Evolutionary conservation across 306 rosid species (phyloP).

Genomic region (Prunus persica): DNA sequence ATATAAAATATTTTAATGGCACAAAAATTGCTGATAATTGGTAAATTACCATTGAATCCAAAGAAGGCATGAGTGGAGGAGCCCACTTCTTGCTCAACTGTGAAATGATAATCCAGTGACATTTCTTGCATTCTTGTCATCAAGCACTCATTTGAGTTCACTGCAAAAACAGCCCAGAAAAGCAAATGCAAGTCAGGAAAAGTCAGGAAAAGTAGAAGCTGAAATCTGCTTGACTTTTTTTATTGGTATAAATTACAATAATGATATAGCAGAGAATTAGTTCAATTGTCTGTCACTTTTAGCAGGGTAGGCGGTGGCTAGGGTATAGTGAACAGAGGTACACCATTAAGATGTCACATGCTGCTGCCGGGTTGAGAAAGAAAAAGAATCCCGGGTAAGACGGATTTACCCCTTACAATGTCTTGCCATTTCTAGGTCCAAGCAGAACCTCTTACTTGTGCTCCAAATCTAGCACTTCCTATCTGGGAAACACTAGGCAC

Average conservation of each 20-base stretch:
- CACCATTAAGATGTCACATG: slow-evolving; percentile 58
- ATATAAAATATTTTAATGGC: no score
- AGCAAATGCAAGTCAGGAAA: slow-evolving; percentile 9
- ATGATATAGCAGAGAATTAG: slow-evolving; percentile 27
- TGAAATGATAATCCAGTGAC: slow-evolving; percentile 94
- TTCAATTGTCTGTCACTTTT: slow-evolving; percentile 36
- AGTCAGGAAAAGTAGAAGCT: slow-evolving; percentile 7
- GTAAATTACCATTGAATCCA: slow-evolving; percentile 65
- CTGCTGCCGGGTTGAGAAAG: slow-evolving; percentile 31
- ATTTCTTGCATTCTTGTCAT: slow-evolving; percentile 97
- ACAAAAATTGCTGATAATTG: not conserved
- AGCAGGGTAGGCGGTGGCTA: slow-evolving; percentile 39
- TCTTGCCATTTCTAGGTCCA: not conserved
- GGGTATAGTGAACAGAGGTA: not conserved
- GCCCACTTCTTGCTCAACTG: slow-evolving; percentile 91
- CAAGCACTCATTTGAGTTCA: slow-evolving; percentile 76
- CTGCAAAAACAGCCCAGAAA: slow-evolving; percentile 26
- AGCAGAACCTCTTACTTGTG: not conserved
- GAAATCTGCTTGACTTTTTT: not conserved
- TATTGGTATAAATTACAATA: not conserved
- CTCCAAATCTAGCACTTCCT: not conserved
- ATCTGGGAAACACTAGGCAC: not conserved
- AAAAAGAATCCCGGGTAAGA: not conserved
- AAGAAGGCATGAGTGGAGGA: slow-evolving; percentile 79
- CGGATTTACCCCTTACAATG: slow-evolving; percentile 14